Conservation (phyloP, 768 basidiomycete species). For the Mycena galopus region DNA sequence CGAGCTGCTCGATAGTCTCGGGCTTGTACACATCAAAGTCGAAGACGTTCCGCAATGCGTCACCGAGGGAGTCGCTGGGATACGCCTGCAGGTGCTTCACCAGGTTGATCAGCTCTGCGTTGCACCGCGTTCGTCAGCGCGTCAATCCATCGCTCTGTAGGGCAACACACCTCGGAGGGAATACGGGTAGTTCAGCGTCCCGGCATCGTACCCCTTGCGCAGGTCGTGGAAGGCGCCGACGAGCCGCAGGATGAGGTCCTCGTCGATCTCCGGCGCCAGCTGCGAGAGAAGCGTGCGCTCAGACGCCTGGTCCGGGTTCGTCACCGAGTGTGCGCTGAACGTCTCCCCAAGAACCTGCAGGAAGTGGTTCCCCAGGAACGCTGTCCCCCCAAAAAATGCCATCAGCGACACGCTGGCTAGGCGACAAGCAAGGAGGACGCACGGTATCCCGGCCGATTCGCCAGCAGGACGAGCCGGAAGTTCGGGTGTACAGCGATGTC, state of each 20-base stretch:
- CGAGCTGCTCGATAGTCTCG: conserved; percentile 73
- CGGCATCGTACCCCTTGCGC: conserved; percentile 68
- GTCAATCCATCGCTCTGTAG: neutral
- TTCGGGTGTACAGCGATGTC: conserved; percentile 75
- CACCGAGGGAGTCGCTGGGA: conserved; percentile 68
- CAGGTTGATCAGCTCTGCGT: conserved; percentile 74
- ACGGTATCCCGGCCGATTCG: conserved; percentile 81
- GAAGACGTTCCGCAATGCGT: conserved; percentile 73
- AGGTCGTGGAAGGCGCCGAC: conserved; percentile 77
- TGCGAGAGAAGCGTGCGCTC: conserved; percentile 71
- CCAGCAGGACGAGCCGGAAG: conserved; percentile 73
- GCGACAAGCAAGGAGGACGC: conserved; percentile 37
- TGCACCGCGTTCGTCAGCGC: neutral
- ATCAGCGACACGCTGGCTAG: neutral
- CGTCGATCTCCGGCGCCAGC: conserved; percentile 70
- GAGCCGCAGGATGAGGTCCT: conserved; percentile 66
- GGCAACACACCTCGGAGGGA: conserved; percentile 68
- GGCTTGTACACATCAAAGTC: conserved; percentile 79
- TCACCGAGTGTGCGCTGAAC: conserved; percentile 75
- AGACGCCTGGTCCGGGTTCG: conserved; percentile 77
- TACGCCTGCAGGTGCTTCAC: conserved; percentile 74
- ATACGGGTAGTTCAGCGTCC: conserved; percentile 74
- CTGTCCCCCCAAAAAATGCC: conserved; percentile 47
- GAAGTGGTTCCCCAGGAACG: conserved; percentile 82
- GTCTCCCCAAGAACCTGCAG: conserved; percentile 79